Percentiles rank a stretch among this genome's conserved stretches.
Conservation (phyloP, 768 basidiomycete species). For the Rhizopogon vulgaris region DNA sequence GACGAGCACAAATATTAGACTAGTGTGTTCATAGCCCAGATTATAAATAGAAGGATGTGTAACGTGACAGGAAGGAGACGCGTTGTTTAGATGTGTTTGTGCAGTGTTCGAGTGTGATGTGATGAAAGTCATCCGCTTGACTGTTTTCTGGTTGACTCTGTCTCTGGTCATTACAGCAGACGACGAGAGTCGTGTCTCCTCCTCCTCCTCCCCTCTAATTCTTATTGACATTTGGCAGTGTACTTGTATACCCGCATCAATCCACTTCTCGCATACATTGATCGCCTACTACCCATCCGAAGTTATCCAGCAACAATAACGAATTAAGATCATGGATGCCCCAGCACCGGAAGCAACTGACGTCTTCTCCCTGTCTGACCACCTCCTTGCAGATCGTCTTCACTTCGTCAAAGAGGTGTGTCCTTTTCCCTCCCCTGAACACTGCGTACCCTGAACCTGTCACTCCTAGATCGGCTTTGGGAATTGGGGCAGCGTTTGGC, state of each 20-base stretch:
- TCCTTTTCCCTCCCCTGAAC: background rate
- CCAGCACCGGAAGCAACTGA: conserved; percentile 31
- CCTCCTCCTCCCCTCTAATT: background rate
- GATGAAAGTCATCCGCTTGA: background rate
- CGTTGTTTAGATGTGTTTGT: conserved; percentile 25
- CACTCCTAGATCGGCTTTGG: conserved; percentile 74
- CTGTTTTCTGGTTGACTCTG: background rate
- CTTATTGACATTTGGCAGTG: conserved; percentile 6
- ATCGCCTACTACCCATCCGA: background rate
- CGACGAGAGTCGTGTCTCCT: conserved; percentile 3
- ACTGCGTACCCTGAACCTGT: conserved; percentile 5
- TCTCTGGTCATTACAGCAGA: conserved; percentile 6
- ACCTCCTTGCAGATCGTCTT: conserved; percentile 60
- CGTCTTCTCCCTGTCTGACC: conserved; percentile 72
- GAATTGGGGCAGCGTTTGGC: conserved; percentile 92
- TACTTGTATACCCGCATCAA: conserved; percentile 19
- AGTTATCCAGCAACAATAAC: background rate
- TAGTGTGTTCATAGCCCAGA: too few species aligned
- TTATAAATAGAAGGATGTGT: background rate
- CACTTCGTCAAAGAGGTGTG: conserved; percentile 72
- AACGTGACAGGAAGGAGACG: conserved; percentile 11
- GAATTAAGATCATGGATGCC: conserved; percentile 16
- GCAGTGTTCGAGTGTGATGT: conserved; percentile 18
- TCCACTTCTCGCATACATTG: background rate
- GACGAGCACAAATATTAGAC: too few species aligned